Base-by-base conservation (phyloP, 805 yeast species). In the Kluyveromyces dobzhanskii region DNA sequence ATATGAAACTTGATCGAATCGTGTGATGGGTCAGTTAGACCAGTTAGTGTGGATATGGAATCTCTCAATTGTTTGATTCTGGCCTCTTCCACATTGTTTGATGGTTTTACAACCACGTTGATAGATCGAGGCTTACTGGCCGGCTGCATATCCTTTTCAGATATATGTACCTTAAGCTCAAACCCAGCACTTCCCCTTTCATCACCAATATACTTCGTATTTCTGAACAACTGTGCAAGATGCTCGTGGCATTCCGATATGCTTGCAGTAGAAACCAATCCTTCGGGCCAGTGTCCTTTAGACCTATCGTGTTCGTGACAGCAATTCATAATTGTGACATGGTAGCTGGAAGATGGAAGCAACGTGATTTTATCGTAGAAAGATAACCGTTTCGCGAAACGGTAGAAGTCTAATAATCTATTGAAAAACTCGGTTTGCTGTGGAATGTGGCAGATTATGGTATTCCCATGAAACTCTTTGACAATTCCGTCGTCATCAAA, bases 311-410 rank as follows among this genome's bases (percentile, higher is more conserved):
- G 37, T 26, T 34, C 30, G 30, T 34, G 37, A 19, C 30, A 34
- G 17, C 30, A 24, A 34, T 34, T 34, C 37, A 34, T 34, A 10
- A 34, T 13, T 21, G 37, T 34, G 11, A 34, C 37, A 34, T 34
- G 37, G 37, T 34, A 34, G 17, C 37, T 34, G 17, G 37, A 34
- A 16, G 37, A 10, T 14, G 37, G 37, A 16, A 34, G 30, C 14
- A 34, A 17, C 3, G 37, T 34, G 30, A 34, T 34, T 30, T 34
- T 34, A 19, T 16, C 23, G 13, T 34, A 17, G 30, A 34, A 34
- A 5, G 37, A 34, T 10, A 34, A 21, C 10, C 30, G 37, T 26
- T 25, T 34, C 9, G 29, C 30, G 19, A 13, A 34, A 18, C 37
- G 10, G 21, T 34, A 34, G 17, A 34, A 34, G 29, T 34, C 19